Evolutionary conservation across 495 filamentous ascomycete genomes (phyloP), one percentile per base, ranked within the genome.

Genomic region (Penicillium waksmanii): DNA sequence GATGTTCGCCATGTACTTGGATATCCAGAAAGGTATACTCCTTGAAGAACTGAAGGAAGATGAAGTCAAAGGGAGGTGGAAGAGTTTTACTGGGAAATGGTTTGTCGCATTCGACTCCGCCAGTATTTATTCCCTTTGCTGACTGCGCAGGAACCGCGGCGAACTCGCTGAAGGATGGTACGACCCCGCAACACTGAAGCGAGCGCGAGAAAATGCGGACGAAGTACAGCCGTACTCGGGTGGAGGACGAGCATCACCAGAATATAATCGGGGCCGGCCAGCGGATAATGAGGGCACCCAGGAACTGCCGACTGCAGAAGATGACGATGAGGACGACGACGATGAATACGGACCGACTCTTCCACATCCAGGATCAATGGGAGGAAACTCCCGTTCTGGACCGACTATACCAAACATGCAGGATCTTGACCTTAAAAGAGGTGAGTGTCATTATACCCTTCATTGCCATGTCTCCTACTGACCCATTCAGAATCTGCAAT

Each of bases 121-220:
- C 31, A 18, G 46, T 11, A 56, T 53, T 53, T 9, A 47, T 21
- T 5, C 15, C 8, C 17, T 48, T 57, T 48, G 50, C 74, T 55
- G 73, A 11, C 57, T 64, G 68, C 19, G 34, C 53, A 92, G 89
- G 89, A 98, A 98, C 78, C 87, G 85, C 69, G 91, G 90, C 76
- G 93, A 96, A 80, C 80, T 98, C 55, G 89, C 92, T 2, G 88
- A 92, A 72, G 92, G 93, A 23, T 98, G 95, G 94, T 98, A 98
- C 71, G 90, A 93, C 63, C 88, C 92, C 19, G 76, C 72, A 62
- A 86, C 81, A 2, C 77, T 88, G 19, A 69, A 79, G 40, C 83
- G 81, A 51, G 84, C 84, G n/a, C 69, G 72, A 34, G 60, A 61
- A 15, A 72, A 52, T 46, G 60, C 63, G 11, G 58, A 63, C 3